Percentiles rank a stretch among this genome's conserved stretches.
These are phyloP conservation scores for Hortiboletus rubellus DNA, from an alignment of 1,284 basidiomycete species.

Conservation along the genomic window DNA sequence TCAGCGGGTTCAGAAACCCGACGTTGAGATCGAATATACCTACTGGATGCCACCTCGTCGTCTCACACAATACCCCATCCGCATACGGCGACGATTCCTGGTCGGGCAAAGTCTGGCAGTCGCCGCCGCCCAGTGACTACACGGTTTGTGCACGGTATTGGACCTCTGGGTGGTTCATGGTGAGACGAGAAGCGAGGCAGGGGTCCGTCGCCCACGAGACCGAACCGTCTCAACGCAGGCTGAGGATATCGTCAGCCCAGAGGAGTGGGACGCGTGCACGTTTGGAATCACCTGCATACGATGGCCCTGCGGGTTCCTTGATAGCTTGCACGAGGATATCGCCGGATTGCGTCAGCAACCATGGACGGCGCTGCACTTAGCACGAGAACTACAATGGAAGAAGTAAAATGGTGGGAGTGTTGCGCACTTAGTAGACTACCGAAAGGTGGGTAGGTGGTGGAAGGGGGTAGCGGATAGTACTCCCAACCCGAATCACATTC, in stretches of 20 bases:
- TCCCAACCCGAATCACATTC: too few species aligned
- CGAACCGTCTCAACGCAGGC: conserved; percentile 26
- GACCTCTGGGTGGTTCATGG: conserved; percentile 38
- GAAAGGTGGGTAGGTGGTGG: too few species aligned
- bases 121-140: conserved; percentile 37
- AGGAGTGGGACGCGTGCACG: background rate
- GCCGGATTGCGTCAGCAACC: conserved; percentile 21
- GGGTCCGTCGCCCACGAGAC: conserved; percentile 10
- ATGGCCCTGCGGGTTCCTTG: conserved; percentile 16
- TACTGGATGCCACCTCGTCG: conserved; percentile 25
- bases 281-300: conserved; percentile 19
- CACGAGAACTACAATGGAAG: too few species aligned
- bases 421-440: too few species aligned
- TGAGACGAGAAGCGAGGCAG: conserved; percentile 22
- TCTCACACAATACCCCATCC: conserved; percentile 42
- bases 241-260: conserved; percentile 2
- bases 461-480: too few species aligned
- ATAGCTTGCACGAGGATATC: conserved; percentile 5
- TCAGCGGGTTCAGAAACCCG: background rate
- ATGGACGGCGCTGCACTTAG: conserved; percentile 7
- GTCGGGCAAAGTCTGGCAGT: conserved; percentile 43
- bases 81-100: conserved; percentile 38
- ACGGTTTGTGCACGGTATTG: conserved; percentile 38
- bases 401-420: too few species aligned
- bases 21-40: conserved; percentile 7